phyloP scores from a whole-genome alignment of 371 early-diverging fungal species.

The Pancytospora philotis region DNA sequence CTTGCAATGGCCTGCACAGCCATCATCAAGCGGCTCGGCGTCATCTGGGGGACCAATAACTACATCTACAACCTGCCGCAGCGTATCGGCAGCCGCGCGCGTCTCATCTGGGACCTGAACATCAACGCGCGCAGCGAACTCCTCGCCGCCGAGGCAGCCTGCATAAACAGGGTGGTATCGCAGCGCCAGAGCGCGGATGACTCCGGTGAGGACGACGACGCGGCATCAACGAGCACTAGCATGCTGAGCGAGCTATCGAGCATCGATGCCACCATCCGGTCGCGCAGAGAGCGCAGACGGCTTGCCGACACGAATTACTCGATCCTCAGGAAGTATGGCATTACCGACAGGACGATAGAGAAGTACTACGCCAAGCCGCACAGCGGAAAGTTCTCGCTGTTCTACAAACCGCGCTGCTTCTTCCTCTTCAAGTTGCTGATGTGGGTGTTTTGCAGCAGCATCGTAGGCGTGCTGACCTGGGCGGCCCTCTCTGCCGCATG shows the following conservation, averaged over 20 bases:
- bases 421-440: background rate
- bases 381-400: background rate
- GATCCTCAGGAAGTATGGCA: background rate
- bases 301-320: background rate
- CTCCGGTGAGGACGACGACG: too few relatives aligned
- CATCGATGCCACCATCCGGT: background rate
- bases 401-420: conserved; percentile 10
- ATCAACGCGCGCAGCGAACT: too few relatives aligned
- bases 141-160: too few relatives aligned
- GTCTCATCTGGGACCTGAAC: background rate
- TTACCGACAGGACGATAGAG: background rate
- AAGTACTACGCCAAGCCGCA: conserved; percentile 2
- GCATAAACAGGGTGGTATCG: too few relatives aligned
- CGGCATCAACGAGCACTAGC: too few relatives aligned
- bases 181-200: too few relatives aligned
- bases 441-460: background rate
- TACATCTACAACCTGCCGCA: background rate
- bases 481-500: too few relatives aligned
- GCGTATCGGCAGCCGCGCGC: background rate
- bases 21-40: too few relatives aligned
- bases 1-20: too few relatives aligned
- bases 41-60: too few relatives aligned
- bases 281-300: background rate
- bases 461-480: too few relatives aligned
- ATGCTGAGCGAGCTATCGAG: too few relatives aligned